phyloP scores from a whole-genome alignment of 331 rosid species.

The Acacia concinna region DNA sequence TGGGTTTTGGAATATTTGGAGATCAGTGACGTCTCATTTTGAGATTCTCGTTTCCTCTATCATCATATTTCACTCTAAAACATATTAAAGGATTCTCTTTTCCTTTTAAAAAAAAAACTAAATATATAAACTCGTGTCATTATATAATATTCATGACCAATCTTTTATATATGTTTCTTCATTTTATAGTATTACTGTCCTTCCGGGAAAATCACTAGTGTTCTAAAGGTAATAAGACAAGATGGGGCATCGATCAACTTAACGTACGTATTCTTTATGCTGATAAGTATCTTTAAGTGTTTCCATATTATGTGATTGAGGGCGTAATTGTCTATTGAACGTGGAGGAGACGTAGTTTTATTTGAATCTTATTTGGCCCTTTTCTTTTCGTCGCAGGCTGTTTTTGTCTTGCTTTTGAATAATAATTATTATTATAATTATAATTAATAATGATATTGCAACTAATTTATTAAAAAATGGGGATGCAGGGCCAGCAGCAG shows the following conservation, averaged over 20 bases:
- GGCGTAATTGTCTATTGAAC: constrained; percentile 31
- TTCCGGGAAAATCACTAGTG: not conserved
- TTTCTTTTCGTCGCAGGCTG: constrained; percentile 10
- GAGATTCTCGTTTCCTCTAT: not conserved
- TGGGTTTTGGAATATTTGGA: constrained; percentile 1
- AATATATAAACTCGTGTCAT: not conserved
- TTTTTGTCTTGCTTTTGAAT: not conserved
- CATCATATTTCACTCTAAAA: not conserved
- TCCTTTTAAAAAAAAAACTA: not conserved
- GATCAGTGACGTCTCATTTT: not conserved
- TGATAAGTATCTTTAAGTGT: not conserved
- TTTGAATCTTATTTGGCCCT: not conserved
- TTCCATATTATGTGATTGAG: not conserved
- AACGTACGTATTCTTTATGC: constrained; percentile 12
- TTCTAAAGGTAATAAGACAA: not conserved
- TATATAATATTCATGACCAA: not conserved
- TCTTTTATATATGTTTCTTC: not conserved
- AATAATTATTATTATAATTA: too few relatives aligned
- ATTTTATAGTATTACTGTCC: not conserved
- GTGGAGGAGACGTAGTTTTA: constrained; percentile 31
- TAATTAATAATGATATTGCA: too few relatives aligned
- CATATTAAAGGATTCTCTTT: not conserved
- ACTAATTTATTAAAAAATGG: not conserved
- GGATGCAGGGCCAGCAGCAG: constrained; percentile 32
- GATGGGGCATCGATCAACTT: not conserved